A percentile compares a stretch with the other conserved stretches of the same genome.
Evolutionary conservation across 1,139 yeast genomes (phyloP).

Genomic region (Geotrichum aggregatum): DNA sequence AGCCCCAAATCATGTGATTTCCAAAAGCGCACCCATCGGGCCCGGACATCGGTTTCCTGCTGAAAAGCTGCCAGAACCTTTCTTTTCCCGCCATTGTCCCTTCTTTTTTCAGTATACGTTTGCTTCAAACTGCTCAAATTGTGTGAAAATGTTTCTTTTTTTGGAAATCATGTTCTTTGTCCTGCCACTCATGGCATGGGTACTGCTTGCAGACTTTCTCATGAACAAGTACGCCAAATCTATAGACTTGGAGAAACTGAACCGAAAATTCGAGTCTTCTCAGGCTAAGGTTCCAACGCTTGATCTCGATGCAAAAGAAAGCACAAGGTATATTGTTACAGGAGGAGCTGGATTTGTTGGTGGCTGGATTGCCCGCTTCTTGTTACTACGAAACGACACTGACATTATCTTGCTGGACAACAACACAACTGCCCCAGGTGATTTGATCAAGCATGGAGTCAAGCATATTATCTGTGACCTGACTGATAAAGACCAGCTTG

Average conservation of each 20-base stretch:
- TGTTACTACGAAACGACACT: slow-evolving; percentile 31
- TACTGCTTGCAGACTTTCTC: slow-evolving; percentile 11
- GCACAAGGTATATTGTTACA: slow-evolving; percentile 29
- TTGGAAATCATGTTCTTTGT: slow-evolving; percentile 10
- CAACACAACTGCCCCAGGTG: slow-evolving; percentile 28
- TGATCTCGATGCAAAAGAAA: neutral
- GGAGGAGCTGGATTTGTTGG: slow-evolving; percentile 39
- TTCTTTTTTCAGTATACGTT: no score
- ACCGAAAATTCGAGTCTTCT: slow-evolving; percentile 9
- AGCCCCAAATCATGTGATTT: no score
- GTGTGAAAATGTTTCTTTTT: slow-evolving; percentile 20
- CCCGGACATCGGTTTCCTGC: no score
- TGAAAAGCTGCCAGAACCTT: no score
- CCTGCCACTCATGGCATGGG: slow-evolving; percentile 10
- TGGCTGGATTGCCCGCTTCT: slow-evolving; percentile 36
- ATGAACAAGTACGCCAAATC: slow-evolving; percentile 18
- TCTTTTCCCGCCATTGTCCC: no score
- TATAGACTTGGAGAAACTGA: slow-evolving; percentile 16
- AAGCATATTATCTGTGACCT: slow-evolving; percentile 25
- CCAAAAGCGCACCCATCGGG: no score
- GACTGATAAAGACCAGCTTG: slow-evolving; percentile 21
- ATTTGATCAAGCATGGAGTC: slow-evolving; percentile 31
- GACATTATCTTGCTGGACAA: slow-evolving; percentile 27
- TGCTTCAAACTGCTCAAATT: no score
- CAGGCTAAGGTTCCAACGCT: slow-evolving; percentile 17